Conservation (phyloP, 208 protist genomes). For the Leishmania braziliensis region DNA sequence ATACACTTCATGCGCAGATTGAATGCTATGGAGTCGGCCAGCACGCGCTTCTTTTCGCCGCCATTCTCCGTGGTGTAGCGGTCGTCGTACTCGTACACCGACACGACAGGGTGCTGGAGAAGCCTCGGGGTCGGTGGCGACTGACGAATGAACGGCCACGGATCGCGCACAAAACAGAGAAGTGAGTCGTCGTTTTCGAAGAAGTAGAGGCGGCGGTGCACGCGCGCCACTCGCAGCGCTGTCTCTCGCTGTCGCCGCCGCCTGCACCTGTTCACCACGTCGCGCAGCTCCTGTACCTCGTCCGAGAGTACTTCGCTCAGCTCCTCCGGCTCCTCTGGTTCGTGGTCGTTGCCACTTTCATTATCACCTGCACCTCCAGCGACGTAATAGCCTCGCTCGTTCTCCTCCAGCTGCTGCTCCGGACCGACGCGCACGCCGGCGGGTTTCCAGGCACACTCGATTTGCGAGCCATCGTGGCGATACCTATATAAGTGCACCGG, state of each 20-base stretch:
- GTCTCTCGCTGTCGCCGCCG: conserved; percentile 28
- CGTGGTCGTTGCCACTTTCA: conserved; percentile 24
- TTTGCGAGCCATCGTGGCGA: conserved; percentile 44
- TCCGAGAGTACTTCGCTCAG: conserved; percentile 72
- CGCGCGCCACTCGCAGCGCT: conserved; percentile 50
- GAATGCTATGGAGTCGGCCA: conserved; percentile 75
- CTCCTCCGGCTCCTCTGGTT: conserved; percentile 56
- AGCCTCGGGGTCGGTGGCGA: conserved; percentile 62
- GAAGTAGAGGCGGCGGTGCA: conserved; percentile 72
- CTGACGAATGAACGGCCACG: conserved; percentile 69
- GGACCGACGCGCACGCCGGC: conserved; percentile 21
- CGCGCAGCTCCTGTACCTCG: conserved; percentile 75
- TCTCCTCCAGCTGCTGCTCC: conserved; percentile 5
- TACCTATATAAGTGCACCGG: conserved; percentile 63
- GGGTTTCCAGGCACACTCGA: conserved; percentile 56
- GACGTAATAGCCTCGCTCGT: conserved; percentile 1
- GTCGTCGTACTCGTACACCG: conserved; percentile 48
- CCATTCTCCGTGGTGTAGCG: conserved; percentile 18
- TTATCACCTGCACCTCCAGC: conserved; percentile 6
- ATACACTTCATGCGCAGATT: conserved; percentile 65
- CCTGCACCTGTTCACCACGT: conserved; percentile 37
- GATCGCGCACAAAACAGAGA: conserved; percentile 66
- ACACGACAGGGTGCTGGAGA: conserved; percentile 32
- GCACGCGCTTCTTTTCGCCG: conserved; percentile 49
- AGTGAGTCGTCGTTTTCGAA: conserved; percentile 72